Evolutionary conservation across 768 basidiomycete species (phyloP), one percentile per base, ranked within the genome.

Genomic region (Naganishia kalamii): DNA sequence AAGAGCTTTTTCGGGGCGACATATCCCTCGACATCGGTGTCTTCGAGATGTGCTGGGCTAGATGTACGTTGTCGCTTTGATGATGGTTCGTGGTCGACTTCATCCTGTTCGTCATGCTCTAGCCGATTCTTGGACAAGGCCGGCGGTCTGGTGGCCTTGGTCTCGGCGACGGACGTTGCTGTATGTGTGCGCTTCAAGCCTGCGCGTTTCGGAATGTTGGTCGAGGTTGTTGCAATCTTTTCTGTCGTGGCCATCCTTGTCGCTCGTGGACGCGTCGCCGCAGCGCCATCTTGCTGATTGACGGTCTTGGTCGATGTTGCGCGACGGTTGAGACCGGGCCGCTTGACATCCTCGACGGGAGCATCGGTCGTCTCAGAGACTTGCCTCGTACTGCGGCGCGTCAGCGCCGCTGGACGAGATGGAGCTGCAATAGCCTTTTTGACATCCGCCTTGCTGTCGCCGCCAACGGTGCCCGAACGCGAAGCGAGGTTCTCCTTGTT

Each of bases 241-340:
- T 32, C 66, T 5, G 33, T 48, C 29, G 48, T 30, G 23, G 48
- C 12, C 23, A 54, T 60, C 15, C 50, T 50, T 29, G 30, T 23
- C n/a, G 46, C n/a, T 27, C 44, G 57, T 15, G 44, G 46, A 21
- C 35, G 59, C 47, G 57, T 13, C 30, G 37, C 57, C 5, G n/a
- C 48, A 12, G 44, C 40, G 48, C 21, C 35, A 41, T 65, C 65
- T 43, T 67, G 30, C 64, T 70, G 40, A 54, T 69, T 54, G 65
- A 66, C 48, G 68, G 64, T 46, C 63, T 63, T 35, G 69, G 68
- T 54, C 60, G 70, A 65, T 37, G 61, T 46, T 50, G 60, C 23
- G 69, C 65, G 35, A 51, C 61, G 21, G 66, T 68, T 13, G 70
- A 70, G 19, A 69, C 68, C 32, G 7, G 63, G 63, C 33, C 63